A percentile compares a stretch with the other conserved stretches of the same genome.
Evolutionary conservation across 768 basidiomycete genomes (phyloP).

Genomic region (Mycena maculata): DNA sequence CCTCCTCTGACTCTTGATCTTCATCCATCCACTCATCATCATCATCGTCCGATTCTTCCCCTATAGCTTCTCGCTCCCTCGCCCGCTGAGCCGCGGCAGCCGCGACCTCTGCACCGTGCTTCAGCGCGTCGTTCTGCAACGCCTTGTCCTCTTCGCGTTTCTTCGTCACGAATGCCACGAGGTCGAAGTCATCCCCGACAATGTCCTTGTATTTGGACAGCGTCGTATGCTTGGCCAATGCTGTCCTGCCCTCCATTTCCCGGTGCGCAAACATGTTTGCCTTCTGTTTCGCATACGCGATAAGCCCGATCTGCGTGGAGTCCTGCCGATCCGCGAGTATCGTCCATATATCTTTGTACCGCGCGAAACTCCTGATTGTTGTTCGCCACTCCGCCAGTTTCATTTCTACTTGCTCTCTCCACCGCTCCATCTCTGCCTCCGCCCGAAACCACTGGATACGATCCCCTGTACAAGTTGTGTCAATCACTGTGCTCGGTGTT

Average conservation of each 20-base stretch:
- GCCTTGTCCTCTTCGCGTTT: neutral
- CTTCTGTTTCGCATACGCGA: constrained; percentile 14
- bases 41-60: too few species aligned
- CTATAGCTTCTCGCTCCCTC: too few species aligned
- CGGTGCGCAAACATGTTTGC: neutral
- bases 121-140: neutral
- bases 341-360: neutral
- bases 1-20: too few species aligned
- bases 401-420: constrained; percentile 10
- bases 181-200: neutral
- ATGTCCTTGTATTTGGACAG: neutral
- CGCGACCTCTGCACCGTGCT: neutral
- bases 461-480: neutral
- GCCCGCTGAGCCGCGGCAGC: too few species aligned
- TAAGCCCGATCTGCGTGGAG: neutral
- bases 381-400: constrained; percentile 12
- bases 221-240: neutral
- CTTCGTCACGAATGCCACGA: neutral
- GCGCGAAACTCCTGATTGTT: constrained; percentile 5
- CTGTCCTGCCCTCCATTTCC: neutral
- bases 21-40: too few species aligned
- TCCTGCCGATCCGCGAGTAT: neutral
- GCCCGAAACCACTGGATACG: constrained; percentile 18
- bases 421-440: constrained; percentile 13
- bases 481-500: neutral